Evolutionary conservation across 768 basidiomycete genomes (phyloP).

Genomic region (Lactarius indigo): DNA sequence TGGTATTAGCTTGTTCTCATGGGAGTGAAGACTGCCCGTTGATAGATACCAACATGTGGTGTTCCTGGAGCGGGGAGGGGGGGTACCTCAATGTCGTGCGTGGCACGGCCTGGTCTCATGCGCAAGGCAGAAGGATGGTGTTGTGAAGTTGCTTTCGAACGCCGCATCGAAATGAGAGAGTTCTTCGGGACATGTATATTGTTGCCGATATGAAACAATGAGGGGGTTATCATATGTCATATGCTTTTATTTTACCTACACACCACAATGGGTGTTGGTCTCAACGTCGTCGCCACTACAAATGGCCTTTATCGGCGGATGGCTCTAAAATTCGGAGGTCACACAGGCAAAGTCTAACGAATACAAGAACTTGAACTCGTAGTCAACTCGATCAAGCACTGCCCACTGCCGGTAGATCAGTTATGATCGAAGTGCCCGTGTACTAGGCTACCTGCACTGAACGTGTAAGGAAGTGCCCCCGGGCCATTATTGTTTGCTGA

Average conservation of each 20-base stretch:
- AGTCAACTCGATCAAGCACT: background rate
- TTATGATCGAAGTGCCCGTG: background rate
- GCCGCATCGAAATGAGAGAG: background rate
- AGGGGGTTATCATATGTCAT: constrained; percentile 1
- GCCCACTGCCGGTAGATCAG: background rate
- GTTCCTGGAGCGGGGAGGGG: constrained; percentile 38
- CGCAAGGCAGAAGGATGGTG: constrained; percentile 11
- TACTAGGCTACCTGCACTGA: too few relatives aligned
- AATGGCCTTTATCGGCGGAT: background rate
- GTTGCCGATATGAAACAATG: constrained; percentile 15
- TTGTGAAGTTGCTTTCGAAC: background rate
- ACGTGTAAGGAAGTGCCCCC: background rate
- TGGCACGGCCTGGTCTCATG: constrained; percentile 8
- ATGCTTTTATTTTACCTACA: background rate
- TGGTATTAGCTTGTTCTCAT: background rate
- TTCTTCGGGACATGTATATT: background rate
- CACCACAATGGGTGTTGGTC: background rate
- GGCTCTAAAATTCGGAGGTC: background rate
- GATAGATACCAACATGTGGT: constrained; percentile 65
- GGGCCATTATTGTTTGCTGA: constrained; percentile 1
- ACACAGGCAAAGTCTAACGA: background rate
- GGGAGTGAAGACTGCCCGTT: constrained; percentile 52
- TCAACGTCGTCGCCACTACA: background rate
- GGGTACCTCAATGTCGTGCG: constrained; percentile 10
- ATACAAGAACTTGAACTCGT: background rate